Evolutionary conservation across 176 grass and related monocot genomes (phyloP).

Genomic region (Carex parvula): DNA sequence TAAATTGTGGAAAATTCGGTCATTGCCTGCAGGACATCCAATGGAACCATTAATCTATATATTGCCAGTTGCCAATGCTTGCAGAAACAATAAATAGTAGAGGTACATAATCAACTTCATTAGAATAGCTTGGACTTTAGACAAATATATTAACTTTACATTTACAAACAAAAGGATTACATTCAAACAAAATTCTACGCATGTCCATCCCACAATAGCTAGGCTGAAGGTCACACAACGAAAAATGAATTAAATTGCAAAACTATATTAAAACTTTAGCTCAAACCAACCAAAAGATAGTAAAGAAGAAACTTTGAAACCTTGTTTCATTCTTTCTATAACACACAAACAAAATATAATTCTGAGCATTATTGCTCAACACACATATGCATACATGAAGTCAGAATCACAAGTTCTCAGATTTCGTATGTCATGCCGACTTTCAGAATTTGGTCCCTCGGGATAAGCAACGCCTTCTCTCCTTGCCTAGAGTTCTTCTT

Average conservation of each 20-base stretch:
- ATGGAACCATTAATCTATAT: neutral
- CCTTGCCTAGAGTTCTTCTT: constrained; percentile 57
- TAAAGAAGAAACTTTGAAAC: neutral
- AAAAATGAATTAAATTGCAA: neutral
- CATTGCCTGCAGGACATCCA: no score
- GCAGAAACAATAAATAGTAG: neutral
- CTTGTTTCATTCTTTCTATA: neutral
- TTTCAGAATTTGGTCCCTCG: constrained; percentile 58
- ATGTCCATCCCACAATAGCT: neutral
- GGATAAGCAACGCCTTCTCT: constrained; percentile 55
- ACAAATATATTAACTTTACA: neutral
- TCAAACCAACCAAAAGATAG: neutral
- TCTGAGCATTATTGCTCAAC: neutral
- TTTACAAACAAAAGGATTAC: neutral
- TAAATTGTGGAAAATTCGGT: no score
- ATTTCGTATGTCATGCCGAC: constrained; percentile 80
- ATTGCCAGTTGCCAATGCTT: neutral
- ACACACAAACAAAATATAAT: neutral
- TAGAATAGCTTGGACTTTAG: neutral
- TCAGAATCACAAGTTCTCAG: constrained; percentile 15
- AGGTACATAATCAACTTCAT: neutral
- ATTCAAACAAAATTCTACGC: neutral
- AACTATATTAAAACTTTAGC: neutral
- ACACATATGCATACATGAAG: neutral
- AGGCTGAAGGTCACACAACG: neutral